Conservation (phyloP, 305 asterid genomes). For the Rubia peregrina region DNA sequence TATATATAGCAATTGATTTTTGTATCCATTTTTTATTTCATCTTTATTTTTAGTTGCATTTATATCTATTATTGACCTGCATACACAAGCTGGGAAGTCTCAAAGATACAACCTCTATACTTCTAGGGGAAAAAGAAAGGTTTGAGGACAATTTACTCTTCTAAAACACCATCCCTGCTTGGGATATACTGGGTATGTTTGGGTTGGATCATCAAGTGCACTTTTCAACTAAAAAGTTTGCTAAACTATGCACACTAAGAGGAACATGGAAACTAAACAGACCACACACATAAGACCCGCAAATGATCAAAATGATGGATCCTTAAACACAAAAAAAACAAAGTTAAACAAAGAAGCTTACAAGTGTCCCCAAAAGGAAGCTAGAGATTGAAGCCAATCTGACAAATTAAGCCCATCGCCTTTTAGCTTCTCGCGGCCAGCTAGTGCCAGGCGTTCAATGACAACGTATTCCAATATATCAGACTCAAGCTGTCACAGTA, state of each 20-base stretch:
- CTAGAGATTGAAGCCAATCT: constrained; percentile 99
- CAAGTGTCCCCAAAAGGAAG: constrained; percentile 99
- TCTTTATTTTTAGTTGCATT: too few relatives aligned
- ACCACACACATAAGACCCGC: not conserved
- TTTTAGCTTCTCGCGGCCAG: constrained; percentile 97
- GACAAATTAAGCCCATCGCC: constrained; percentile 98
- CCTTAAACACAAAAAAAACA: not conserved
- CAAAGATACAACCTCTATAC: too few relatives aligned
- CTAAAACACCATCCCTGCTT: not conserved
- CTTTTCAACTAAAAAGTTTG: not conserved
- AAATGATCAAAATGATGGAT: constrained; percentile 6
- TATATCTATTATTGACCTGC: too few relatives aligned
- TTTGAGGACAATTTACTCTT: not conserved
- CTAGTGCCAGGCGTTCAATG: constrained; percentile 93
- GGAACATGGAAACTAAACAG: not conserved
- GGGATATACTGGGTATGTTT: not conserved
- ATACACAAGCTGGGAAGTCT: too few relatives aligned
- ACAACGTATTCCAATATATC: constrained; percentile 97
- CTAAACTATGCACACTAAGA: not conserved
- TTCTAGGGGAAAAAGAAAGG: not conserved
- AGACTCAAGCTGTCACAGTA: constrained; percentile 78
- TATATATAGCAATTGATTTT: too few relatives aligned
- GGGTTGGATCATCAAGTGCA: too few relatives aligned
- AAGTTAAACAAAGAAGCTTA: constrained; percentile 41
- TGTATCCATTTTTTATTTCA: too few relatives aligned